Percentiles rank a stretch among this genome's conserved stretches.
phyloP scores from a whole-genome alignment of 495 filamentous ascomycete genomes.

The Podospora didyma region DNA sequence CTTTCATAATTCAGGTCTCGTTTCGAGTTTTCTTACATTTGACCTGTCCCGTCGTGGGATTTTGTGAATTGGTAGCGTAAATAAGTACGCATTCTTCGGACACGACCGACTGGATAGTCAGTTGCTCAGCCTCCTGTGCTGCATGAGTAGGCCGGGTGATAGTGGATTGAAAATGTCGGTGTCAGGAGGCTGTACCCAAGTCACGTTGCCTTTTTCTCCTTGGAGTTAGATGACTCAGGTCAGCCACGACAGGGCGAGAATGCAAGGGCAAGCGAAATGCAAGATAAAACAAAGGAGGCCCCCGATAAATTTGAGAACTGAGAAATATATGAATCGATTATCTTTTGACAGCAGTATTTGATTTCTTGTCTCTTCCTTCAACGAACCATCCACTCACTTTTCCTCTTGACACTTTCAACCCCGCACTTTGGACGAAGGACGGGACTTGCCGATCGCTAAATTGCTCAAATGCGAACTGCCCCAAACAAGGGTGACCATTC shows the following conservation, averaged over 20 bases:
- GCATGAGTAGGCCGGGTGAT: background rate
- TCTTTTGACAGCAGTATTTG: too few relatives aligned
- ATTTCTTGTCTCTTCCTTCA: too few relatives aligned
- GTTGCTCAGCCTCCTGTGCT: conserved; percentile 16
- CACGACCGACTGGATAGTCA: background rate
- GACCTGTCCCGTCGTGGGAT: background rate
- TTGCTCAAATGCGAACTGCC: background rate
- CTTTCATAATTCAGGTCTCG: conserved; percentile 27
- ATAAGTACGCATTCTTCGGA: background rate
- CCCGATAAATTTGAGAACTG: background rate
- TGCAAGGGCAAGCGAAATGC: background rate
- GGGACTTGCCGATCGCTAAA: background rate
- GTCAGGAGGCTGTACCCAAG: conserved; percentile 19
- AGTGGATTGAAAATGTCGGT: conserved; percentile 9
- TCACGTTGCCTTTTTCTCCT: conserved; percentile 7
- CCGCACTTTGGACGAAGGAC: background rate
- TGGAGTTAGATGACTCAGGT: conserved; percentile 4
- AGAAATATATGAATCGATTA: too few relatives aligned
- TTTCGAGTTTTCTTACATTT: conserved; percentile 6
- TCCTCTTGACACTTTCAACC: too few relatives aligned
- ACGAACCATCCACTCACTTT: too few relatives aligned
- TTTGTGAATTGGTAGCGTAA: background rate
- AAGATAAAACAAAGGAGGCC: background rate
- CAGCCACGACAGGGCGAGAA: background rate
- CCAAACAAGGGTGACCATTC: background rate